Evolutionary conservation across 2,329 filamentous ascomycete species (phyloP), one percentile per base, ranked within the genome.

Genomic region (Bipolaris bicolor): DNA sequence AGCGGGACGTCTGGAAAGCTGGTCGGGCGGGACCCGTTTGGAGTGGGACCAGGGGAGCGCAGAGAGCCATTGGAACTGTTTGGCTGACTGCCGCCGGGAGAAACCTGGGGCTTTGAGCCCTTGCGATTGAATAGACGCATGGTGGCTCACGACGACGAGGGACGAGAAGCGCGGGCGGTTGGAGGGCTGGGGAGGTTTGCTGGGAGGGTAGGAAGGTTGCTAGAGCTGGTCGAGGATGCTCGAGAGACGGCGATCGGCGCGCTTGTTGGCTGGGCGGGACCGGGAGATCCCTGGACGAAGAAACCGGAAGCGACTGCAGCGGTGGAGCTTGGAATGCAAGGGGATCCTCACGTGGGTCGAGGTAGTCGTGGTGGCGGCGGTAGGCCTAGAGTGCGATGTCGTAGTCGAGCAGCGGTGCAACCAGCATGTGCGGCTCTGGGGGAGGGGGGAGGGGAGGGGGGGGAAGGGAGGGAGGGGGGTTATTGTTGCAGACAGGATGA

Each of bases 1-100:
- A 98, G 85, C 63, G 92, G 86, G 69, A 96, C 83, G 76, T 92
- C 90, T 66, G 89, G 87, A 65, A 93, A 84, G 57, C 81, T 71
- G 60, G 70, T 71, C 54, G 69, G 70, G 65, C 73, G 70, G 55
- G 73, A 75, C 70, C 68, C 78, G 70, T 71, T 76, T 68, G 64
- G 74, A 47, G 77, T 73, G 55, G 63, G 82, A 78, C 64, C 76
- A 52, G 83, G 81, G 10, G 82, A 83, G 65, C 79, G 82, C 61
- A 83, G 70, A 10, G 81, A 83, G 57, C 78, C 78, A 69, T 79
- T 84, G 60, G 80, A 79, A 55, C 65, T 73, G 66, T 77, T 77
- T 34, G 77, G 78, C 57, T 77, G 76, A 63, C 73, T 74, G 55
- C 72, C 68, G 59, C 57, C 58, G 50, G 69, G 68, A n/a, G 72